Evolutionary conservation across 108 stramenopile genomes (phyloP).

Genomic region (Epithemia pelagica): DNA sequence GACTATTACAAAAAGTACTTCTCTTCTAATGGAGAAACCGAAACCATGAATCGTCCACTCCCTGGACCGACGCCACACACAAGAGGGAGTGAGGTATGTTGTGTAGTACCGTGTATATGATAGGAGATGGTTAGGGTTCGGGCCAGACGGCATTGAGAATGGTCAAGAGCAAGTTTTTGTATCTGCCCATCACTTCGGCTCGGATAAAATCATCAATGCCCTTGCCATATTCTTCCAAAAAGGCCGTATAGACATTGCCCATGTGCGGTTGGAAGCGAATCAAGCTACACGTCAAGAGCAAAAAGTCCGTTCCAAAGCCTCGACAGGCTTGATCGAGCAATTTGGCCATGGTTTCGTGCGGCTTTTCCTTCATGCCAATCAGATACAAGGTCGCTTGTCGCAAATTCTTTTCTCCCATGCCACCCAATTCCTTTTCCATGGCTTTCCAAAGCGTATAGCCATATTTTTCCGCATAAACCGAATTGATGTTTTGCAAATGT

Average conservation of each 20-base stretch:
- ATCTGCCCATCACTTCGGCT: conserved; percentile 42
- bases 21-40: too few species aligned
- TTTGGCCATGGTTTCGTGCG: conserved; percentile 46
- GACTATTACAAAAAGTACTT: too few species aligned
- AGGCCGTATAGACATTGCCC: conserved; percentile 32
- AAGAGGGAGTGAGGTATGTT: too few species aligned
- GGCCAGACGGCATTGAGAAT: conserved; percentile 49
- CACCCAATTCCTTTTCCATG: conserved; percentile 52
- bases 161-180: conserved; percentile 27
- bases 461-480: conserved; percentile 42
- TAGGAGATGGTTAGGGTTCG: too few species aligned
- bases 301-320: conserved; percentile 52
- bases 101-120: too few species aligned
- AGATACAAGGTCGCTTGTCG: conserved; percentile 33
- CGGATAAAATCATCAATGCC: conserved; percentile 34
- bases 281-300: conserved; percentile 37
- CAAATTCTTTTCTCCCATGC: conserved; percentile 18
- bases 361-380: conserved; percentile 49
- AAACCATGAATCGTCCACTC: too few species aligned
- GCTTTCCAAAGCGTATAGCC: conserved; percentile 45
- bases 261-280: conserved; percentile 45
- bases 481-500: conserved; percentile 24
- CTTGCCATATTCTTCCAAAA: conserved; percentile 34
- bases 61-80: too few species aligned
- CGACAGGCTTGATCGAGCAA: conserved; percentile 48